phyloP scores from a whole-genome alignment of 192 early-diverging fungal species.

The Coemansia sp. region DNA sequence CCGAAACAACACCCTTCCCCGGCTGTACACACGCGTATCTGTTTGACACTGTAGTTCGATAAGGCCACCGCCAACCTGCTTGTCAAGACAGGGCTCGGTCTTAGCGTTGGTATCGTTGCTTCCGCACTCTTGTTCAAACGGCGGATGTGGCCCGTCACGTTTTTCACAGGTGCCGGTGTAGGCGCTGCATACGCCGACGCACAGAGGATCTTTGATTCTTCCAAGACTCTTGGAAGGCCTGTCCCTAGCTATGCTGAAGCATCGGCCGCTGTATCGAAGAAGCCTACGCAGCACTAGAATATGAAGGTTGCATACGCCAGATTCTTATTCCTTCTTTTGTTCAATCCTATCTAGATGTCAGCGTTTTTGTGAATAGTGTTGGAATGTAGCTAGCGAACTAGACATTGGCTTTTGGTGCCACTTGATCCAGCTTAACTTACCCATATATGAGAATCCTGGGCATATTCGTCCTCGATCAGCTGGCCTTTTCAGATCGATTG shows the following conservation, averaged over 20 bases:
- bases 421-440: neutral
- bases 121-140: conserved; percentile 84
- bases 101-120: conserved; percentile 82
- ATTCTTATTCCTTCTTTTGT: neutral
- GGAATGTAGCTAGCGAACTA: too few relatives aligned
- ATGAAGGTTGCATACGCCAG: neutral
- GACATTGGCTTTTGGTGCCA: neutral
- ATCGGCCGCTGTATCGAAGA: neutral
- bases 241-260: conserved; percentile 8
- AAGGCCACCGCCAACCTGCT: conserved; percentile 76
- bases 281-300: conserved; percentile 1
- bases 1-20: neutral
- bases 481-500: too few relatives aligned
- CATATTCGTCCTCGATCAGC: too few relatives aligned
- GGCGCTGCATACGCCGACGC: conserved; percentile 82
- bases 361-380: too few relatives aligned
- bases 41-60: conserved; percentile 71
- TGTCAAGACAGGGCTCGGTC: conserved; percentile 77
- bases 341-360: neutral
- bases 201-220: conserved; percentile 58
- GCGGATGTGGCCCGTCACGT: conserved; percentile 82
- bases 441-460: conserved; percentile 4
- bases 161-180: conserved; percentile 77
- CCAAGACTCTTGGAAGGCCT: conserved; percentile 36
- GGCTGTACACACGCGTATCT: neutral